A percentile compares a stretch with the other conserved stretches of the same genome.
These are phyloP conservation scores for Tuber brumale DNA, from an alignment of 495 filamentous ascomycete species.

Conservation along the genomic window DNA sequence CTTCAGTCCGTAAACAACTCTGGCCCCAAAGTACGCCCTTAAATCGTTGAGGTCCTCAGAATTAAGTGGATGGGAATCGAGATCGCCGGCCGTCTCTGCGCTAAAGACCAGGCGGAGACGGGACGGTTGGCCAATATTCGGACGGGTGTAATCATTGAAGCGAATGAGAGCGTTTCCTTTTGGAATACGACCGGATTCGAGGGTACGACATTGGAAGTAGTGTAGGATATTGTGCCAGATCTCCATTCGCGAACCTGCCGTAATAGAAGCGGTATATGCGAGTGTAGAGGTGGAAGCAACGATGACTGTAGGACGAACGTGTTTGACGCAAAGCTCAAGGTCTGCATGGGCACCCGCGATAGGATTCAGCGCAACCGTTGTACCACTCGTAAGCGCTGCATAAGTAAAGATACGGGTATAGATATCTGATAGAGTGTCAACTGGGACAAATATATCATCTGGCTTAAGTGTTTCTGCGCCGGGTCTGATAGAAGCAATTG, in stretches of 20 bases:
- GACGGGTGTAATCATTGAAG: conserved; percentile 56
- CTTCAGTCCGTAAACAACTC: conserved; percentile 79
- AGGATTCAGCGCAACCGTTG: conserved; percentile 81
- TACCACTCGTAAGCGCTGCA: conserved; percentile 72
- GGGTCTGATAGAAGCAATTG: conserved; percentile 62
- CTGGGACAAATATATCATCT: conserved; percentile 79
- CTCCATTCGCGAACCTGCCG: conserved; percentile 47
- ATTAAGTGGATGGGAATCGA: conserved; percentile 52
- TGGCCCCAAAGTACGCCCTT: conserved; percentile 68
- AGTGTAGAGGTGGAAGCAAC: conserved; percentile 71
- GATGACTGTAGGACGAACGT: conserved; percentile 74
- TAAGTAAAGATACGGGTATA: conserved; percentile 76
- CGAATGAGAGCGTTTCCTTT: conserved; percentile 55
- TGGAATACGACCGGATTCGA: conserved; percentile 70
- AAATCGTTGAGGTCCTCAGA: conserved; percentile 68
- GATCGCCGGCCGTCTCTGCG: conserved; percentile 52
- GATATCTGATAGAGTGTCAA: conserved; percentile 68
- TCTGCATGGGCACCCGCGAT: conserved; percentile 66
- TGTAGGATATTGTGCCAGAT: conserved; percentile 55
- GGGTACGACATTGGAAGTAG: conserved; percentile 59
- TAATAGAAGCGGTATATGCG: conserved; percentile 54
- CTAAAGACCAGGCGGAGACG: conserved; percentile 70
- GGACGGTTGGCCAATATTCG: conserved; percentile 59
- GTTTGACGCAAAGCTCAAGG: conserved; percentile 62
- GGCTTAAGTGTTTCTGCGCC: conserved; percentile 61